Conservation (phyloP, 441 rosid genomes). For the Pelargonium exstipulatum region DNA sequence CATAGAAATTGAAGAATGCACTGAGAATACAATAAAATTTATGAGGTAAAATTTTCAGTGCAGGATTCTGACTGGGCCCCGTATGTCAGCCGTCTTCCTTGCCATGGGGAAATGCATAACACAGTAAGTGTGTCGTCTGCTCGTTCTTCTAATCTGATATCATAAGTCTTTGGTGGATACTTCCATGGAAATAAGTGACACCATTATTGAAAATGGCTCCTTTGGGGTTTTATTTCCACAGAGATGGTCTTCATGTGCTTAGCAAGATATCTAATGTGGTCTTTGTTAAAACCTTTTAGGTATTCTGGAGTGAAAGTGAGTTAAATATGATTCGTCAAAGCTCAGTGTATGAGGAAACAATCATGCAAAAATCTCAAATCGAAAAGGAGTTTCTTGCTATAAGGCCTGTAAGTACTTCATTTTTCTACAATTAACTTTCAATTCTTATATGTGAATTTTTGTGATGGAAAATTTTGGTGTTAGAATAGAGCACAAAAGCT, state of each 20-base stretch:
- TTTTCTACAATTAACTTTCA: background rate
- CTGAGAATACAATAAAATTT: constrained; percentile 14
- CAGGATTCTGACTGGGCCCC: constrained; percentile 73
- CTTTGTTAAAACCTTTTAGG: constrained; percentile 34
- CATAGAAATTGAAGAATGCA: background rate
- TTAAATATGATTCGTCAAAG: constrained; percentile 58
- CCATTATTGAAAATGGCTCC: background rate
- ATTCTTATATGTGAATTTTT: background rate
- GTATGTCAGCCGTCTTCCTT: constrained; percentile 65
- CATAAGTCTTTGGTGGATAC: background rate
- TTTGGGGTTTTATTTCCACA: background rate
- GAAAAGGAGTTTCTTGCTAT: constrained; percentile 44
- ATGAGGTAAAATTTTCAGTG: constrained; percentile 12
- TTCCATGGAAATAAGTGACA: background rate
- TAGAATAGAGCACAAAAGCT: background rate
- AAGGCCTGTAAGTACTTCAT: constrained; percentile 34
- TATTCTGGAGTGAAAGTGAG: constrained; percentile 67
- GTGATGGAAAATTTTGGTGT: background rate
- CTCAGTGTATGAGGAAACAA: constrained; percentile 55
- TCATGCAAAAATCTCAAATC: constrained; percentile 46
- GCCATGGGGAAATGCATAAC: constrained; percentile 52
- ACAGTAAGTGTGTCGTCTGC: constrained; percentile 35
- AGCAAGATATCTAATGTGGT: constrained; percentile 4
- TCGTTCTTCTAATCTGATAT: background rate
- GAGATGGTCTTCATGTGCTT: background rate